Evolutionary conservation across 257 asterid genomes (phyloP), one percentile per base, ranked within the genome.

Genomic region (Buddleja alternifolia): DNA sequence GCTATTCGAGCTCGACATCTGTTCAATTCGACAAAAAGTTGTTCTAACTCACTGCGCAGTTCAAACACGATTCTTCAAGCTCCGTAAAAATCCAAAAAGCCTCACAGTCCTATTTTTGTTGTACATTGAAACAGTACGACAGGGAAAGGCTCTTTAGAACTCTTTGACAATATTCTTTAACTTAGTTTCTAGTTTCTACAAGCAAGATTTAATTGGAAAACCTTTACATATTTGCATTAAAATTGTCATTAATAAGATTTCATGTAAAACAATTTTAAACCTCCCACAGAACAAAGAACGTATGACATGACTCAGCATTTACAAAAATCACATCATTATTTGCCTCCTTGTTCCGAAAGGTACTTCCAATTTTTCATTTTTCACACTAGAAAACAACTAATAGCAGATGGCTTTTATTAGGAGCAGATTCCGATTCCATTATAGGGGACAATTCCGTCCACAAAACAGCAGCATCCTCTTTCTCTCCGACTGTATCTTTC

Each of bases 401-500:
- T 20, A 21, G 25, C 17, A 66, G 16, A 29, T 29, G 5, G 34
- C 34, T 29, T 29, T 29, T 63, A 53, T 54, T 21, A 25, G 60
- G 21, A 51, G 60, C 41, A 42, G 23, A 53, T 23, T 1, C 39
- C 42, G 21, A 23, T 19, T 59, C 45, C 15, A 10, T 40, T 44
- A 21, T 4, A 9, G 66, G 51, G 40, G 52, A 29, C 16, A 23
- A n/a, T 25, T 64, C 19, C 25, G 7, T 15, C 57, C 24, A 11
- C 46, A 69, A 61, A 20, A 44, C 3, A 56, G 60, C 19, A 4
- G 54, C 17, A 66, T 66, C 44, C 53, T 52, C 61, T 53, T 66
- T 57, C 73, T 58, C 52, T 57, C 63, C 41, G 16, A 58, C 66
- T 65, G 61, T 69, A 62, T 64, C 71, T 47, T 57, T 47, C 9